A percentile compares a stretch with the other conserved stretches of the same genome.
These are phyloP conservation scores for Phellinidium pouzarii DNA, from an alignment of 1,284 basidiomycete genomes.

Conservation along the genomic window DNA sequence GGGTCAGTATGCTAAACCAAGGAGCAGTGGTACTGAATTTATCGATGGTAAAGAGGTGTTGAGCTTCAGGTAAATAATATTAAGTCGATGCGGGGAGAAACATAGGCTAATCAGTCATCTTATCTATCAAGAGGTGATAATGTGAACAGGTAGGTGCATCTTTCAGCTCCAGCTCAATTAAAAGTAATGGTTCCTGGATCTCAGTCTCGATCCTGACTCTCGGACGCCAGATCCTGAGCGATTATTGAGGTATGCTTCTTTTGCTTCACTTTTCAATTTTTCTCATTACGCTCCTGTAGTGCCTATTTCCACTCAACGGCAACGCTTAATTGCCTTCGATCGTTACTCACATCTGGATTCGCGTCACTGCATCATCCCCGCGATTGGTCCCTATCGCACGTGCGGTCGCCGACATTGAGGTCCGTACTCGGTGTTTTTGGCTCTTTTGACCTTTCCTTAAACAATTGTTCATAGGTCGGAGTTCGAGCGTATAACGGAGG, in stretches of 20 bases:
- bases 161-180: background rate
- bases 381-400: slow-evolving; percentile 90
- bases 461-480: slow-evolving; percentile 46
- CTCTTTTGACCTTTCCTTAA: background rate
- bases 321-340: slow-evolving; percentile 90
- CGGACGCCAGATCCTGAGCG: slow-evolving; percentile 86
- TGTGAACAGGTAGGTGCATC: slow-evolving; percentile 73
- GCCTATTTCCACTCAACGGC: slow-evolving; percentile 96
- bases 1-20: slow-evolving; percentile 95
- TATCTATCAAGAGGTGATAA: slow-evolving; percentile 76
- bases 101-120: background rate
- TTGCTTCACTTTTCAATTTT: slow-evolving; percentile 3
- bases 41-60: slow-evolving; percentile 62
- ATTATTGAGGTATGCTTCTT: slow-evolving; percentile 54
- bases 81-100: background rate
- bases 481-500: slow-evolving; percentile 81
- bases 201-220: slow-evolving; percentile 63
- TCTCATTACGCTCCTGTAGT: slow-evolving; percentile 31
- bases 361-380: slow-evolving; percentile 84
- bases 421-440: slow-evolving; percentile 26
- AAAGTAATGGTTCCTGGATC: slow-evolving; percentile 1
- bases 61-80: slow-evolving; percentile 62
- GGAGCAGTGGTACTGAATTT: slow-evolving; percentile 82
- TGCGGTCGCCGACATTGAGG: slow-evolving; percentile 75
- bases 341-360: slow-evolving; percentile 84